phyloP scores from a whole-genome alignment of 1,284 basidiomycete genomes.

The Marasmius oreades region DNA sequence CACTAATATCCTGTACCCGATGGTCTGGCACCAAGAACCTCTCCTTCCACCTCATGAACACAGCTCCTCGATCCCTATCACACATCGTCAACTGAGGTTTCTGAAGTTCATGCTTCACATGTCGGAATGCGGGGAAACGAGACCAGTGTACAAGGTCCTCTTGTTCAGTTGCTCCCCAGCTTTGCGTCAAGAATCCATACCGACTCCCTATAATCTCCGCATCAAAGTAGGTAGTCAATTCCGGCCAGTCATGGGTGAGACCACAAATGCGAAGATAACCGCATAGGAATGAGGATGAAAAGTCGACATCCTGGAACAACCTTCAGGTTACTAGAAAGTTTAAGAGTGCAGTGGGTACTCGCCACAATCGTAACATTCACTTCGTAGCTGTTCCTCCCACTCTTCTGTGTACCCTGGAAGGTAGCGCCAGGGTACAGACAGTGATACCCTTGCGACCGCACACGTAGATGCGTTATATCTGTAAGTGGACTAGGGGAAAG shows the following conservation, averaged over 20 bases:
- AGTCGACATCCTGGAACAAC: constrained; percentile 70
- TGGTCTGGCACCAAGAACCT: constrained; percentile 93
- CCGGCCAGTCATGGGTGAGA: constrained; percentile 86
- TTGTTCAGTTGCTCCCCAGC: constrained; percentile 83
- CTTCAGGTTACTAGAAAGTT: constrained; percentile 4
- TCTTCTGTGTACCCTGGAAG: constrained; percentile 81
- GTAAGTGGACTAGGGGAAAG: constrained; percentile 49
- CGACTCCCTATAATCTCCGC: constrained; percentile 89
- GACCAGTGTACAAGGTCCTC: constrained; percentile 92
- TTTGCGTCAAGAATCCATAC: constrained; percentile 83
- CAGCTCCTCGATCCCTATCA: constrained; percentile 68
- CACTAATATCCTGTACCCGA: constrained; percentile 89
- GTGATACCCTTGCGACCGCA: constrained; percentile 71
- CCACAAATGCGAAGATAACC: constrained; percentile 89
- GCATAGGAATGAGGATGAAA: constrained; percentile 74
- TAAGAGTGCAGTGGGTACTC: constrained; percentile 29
- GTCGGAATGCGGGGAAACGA: constrained; percentile 86
- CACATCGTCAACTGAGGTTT: constrained; percentile 73
- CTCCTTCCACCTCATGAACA: constrained; percentile 98
- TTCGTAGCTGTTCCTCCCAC: constrained; percentile 81
- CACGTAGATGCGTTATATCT: constrained; percentile 74
- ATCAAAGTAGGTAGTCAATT: constrained; percentile 91
- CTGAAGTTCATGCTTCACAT: constrained; percentile 71
- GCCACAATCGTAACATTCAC: constrained; percentile 81
- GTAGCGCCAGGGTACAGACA: constrained; percentile 79